Base-by-base conservation (phyloP, 352 stramenopile species). In the Globisporangium apiculatum region DNA sequence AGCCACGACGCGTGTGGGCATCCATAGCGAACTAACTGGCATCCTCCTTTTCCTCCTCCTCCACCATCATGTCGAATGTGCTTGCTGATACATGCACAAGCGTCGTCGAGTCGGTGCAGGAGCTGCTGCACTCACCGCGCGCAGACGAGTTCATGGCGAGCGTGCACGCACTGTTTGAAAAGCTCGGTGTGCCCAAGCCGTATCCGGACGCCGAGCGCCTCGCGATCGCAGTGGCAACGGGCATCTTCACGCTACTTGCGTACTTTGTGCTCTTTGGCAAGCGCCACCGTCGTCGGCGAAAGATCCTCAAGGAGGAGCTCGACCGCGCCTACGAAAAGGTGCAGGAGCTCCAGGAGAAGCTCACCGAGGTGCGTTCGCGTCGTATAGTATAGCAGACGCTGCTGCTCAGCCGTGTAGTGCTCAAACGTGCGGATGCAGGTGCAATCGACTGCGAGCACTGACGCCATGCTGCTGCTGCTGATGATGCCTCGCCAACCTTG, bases 221-320 rank as follows among this genome's bases (percentile, higher is more conserved):
- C 37, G 83, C 83, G 41, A 95, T 95, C 61, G 84, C 85, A 43
- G 47, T 95, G 17, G 71, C 84, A 17, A 95, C 85, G 0, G 83
- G 82, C 7, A 59, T 91, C 46, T 91, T 91, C 54, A 95, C 85
- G 62, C 59, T 95, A 53, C 57, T 95, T 45, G 75, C 76, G 38
- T 95, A 95, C 72, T 95, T 93, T 70, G 75, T 95, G 67, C 79
- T 95, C 11, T 95, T 93, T 58, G 85, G 85, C 53, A 93, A 93
- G 64, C 85, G 85, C 60, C 85, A 95, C 51, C 85, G 81, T 48
- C 71, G 76, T 37, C 73, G 81, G 43, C 72, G 85, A 58, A 65
- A 84, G 42, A 73, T 75, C 37, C 69, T 95, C 43, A 81, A 95
- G 62, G 51, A 78, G 5, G 83, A 95, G 7, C 71, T 95, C n/a